Base-by-base conservation (phyloP, 148 eudicot genomes). In the Rhododendron ferrugineum region DNA sequence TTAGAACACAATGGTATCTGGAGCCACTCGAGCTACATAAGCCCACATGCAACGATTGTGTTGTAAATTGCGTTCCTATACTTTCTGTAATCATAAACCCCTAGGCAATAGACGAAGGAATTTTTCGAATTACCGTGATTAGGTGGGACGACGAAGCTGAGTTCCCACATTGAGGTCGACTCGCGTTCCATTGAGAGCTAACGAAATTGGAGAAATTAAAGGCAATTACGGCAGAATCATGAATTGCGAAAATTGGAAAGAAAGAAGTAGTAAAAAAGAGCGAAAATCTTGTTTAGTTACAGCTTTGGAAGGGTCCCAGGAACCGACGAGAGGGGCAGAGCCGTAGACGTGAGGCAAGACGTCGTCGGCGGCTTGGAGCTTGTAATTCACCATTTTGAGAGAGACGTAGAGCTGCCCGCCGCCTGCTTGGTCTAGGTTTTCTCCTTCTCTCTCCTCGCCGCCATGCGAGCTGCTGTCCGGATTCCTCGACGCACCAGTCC, bases 121-220 rank as follows among this genome's bases (percentile, higher is more conserved):
- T 32, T 18, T 16, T 1, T 79, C 44, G 11, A 84, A 82, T 84
- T 89, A 96, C 98, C 98, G 86, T 96, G 99, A 90, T 95, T 95
- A 83, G 96, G 95, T 3, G 98, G 98, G 79, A 95, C 98, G 42
- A 96, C 97, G 73, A 96, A 96, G 85, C 99, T 95, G 87, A 96
- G 89, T 82, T 91, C 95, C 99, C 99, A 96, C 91, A 92, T 87
- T 64, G 94, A 96, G 82, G 94, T 80, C 0, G 98, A 96, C 87
- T 95, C 99, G 0, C 98, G 91, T 86, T 96, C 96, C 97, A 96
- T 86, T 7, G 96, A 87, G 76, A 95, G 85, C 99, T 96, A 62
- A 78, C 26, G 18, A 82, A 13, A 75, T 13, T 28, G 77, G 37
- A 56, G 4, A 34, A 18, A 28, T 74, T 4, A 13, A 78, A 86